Evolutionary conservation across 306 rosid genomes (phyloP).

Genomic region (Citrullus colocynthis): DNA sequence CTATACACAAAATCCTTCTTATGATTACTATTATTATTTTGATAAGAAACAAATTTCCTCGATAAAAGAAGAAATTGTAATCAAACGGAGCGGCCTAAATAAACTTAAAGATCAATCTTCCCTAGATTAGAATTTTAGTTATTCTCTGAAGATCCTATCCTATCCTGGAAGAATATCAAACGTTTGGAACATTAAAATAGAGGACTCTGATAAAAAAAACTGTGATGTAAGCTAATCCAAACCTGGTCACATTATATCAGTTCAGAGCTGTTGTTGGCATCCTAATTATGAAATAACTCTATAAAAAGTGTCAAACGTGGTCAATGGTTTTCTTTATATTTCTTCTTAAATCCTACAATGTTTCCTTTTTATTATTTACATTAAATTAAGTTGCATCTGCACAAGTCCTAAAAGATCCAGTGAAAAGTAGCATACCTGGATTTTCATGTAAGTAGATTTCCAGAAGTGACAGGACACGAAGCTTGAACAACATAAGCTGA

Average conservation of each 20-base stretch:
- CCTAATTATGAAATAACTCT: neutral
- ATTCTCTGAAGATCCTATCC: neutral
- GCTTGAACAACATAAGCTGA: slow-evolving; percentile 81
- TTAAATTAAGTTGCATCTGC: neutral
- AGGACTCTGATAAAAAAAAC: neutral
- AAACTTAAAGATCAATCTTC: neutral
- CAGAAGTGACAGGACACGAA: slow-evolving; percentile 78
- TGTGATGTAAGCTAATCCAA: neutral
- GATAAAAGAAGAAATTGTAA: too few relatives aligned
- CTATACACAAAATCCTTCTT: too few relatives aligned
- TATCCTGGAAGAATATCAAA: neutral
- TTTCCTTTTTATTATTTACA: neutral
- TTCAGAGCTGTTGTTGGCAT: neutral
- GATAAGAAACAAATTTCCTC: too few relatives aligned
- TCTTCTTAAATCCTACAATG: neutral
- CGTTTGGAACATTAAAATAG: neutral
- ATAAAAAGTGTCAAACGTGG: neutral
- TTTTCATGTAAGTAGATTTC: slow-evolving; percentile 91
- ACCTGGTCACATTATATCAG: neutral
- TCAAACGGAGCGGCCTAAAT: neutral
- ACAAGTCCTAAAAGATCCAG: neutral
- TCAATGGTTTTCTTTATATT: neutral
- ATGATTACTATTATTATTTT: too few relatives aligned
- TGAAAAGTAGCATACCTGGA: slow-evolving; percentile 40
- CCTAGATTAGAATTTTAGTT: neutral